Evolutionary conservation across 441 rosid genomes (phyloP), one percentile per base, ranked within the genome.

Genomic region (Caryocar brasiliense): DNA sequence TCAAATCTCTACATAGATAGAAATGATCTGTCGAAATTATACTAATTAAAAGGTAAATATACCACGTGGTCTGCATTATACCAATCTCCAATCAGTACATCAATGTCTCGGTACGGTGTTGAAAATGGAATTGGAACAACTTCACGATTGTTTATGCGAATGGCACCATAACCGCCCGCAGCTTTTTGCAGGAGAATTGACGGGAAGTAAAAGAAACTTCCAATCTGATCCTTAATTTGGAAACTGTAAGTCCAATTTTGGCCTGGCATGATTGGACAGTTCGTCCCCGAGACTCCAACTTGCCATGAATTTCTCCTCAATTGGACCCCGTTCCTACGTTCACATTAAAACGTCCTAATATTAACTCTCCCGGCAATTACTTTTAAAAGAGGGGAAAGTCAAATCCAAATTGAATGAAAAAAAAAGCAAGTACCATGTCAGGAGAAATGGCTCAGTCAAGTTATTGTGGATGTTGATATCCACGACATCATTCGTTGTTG

Each of bases 301-400:
- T 64, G 64, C 69, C 71, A 66, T 8, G 71, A 66, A 43, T 60
- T 66, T 49, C 45, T 61, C 39, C 71, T 42, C 22, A 54, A 21
- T 34, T 66, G 61, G 35, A 66, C 51, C 2, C 71, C 71, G n/a
- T 66, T 66, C 71, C 66, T 60, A 2, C 3, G 21, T 27, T 43
- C 6, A 1, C 5, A 52, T 12, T 9, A n/a, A 18, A 7, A 2
- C 1, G 12, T 0, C 9, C 0, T 15, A 10, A 37, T 3, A 8
- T 6, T 14, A 9, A 7, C 13, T 49, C n/a, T 0, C 13, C n/a
- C 13, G 4, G 30, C 30, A 11, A n/a, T n/a, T n/a, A n/a, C n/a
- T n/a, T n/a, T n/a, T n/a, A n/a, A n/a, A n/a, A n/a, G n/a, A n/a
- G n/a, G n/a, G n/a, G n/a, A n/a, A n/a, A n/a, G n/a, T n/a, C n/a